A percentile compares a stretch with the other conserved stretches of the same genome.
Evolutionary conservation across 345 rosid species (phyloP).

Genomic region (Orychophragmus violaceus): DNA sequence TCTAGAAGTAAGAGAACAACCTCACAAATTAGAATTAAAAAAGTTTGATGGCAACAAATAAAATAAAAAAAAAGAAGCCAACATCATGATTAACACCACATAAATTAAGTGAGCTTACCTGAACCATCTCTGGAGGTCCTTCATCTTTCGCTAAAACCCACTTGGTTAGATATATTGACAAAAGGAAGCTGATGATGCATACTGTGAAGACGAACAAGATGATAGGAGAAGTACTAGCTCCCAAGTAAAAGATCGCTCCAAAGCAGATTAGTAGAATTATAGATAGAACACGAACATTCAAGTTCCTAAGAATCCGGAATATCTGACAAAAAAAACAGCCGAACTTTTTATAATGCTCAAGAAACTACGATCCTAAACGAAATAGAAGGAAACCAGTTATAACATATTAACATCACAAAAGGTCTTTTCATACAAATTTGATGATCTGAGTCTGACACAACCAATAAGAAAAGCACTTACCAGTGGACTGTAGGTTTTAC

Average conservation of each 20-base stretch:
- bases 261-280: slow-evolving; percentile 61
- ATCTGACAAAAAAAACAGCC: slow-evolving; percentile 46
- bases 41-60: neutral
- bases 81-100: neutral
- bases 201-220: slow-evolving; percentile 85
- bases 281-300: slow-evolving; percentile 73
- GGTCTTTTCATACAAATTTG: neutral
- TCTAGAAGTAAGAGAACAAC: slow-evolving; percentile 46
- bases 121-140: slow-evolving; percentile 96
- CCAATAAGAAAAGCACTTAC: slow-evolving; percentile 33
- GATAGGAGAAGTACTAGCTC: slow-evolving; percentile 88
- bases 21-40: slow-evolving; percentile 16
- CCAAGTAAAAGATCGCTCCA: slow-evolving; percentile 72
- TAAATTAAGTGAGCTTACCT: slow-evolving; percentile 42
- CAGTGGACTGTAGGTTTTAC: slow-evolving; percentile 66
- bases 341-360: neutral
- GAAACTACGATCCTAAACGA: neutral
- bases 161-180: slow-evolving; percentile 70
- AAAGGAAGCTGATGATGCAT: slow-evolving; percentile 77
- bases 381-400: neutral
- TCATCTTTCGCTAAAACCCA: slow-evolving; percentile 99
- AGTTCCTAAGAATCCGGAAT: slow-evolving; percentile 68
- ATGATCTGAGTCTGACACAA: slow-evolving; percentile 3
- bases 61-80: slow-evolving; percentile 9
- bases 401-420: neutral